These are phyloP conservation scores for Hawksworthiomyces lignivorus DNA, from an alignment of 2,329 filamentous ascomycete species.

Conservation along the genomic window DNA sequence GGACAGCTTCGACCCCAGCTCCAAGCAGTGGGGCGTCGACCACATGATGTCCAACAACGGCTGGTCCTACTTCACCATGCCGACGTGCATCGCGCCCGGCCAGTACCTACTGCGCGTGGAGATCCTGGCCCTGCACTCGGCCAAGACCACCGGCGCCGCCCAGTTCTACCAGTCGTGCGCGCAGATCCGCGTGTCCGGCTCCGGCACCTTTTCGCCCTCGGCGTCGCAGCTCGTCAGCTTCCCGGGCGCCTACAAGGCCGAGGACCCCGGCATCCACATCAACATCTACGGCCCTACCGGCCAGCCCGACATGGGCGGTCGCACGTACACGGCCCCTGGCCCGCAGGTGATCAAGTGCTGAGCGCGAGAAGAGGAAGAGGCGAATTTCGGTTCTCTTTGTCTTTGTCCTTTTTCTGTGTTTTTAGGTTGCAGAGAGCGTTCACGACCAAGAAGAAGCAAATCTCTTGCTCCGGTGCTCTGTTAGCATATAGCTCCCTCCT, in stretches of 20 bases:
- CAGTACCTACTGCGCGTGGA: conserved; percentile 49
- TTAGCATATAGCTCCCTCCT: too few species aligned
- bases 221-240: conserved; percentile 33
- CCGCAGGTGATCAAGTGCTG: conserved; percentile 26
- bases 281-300: conserved; percentile 39
- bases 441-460: too few species aligned
- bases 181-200: conserved; percentile 33
- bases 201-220: conserved; percentile 29
- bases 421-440: too few species aligned
- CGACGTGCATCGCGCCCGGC: conserved; percentile 42
- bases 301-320: conserved; percentile 33
- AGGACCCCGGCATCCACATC: conserved; percentile 36
- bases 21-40: conserved; percentile 41
- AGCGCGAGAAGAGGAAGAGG: not conserved
- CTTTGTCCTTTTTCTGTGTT: too few species aligned
- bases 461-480: too few species aligned
- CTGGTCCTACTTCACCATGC: conserved; percentile 42
- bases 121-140: conserved; percentile 45
- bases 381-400: too few species aligned
- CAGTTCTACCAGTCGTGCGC: conserved; percentile 38
- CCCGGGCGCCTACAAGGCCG: conserved; percentile 36
- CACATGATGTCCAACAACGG: conserved; percentile 34
- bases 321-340: conserved; percentile 32
- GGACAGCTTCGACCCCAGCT: conserved; percentile 35
- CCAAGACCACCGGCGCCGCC: conserved; percentile 27